phyloP scores from a whole-genome alignment of 1,284 basidiomycete genomes.

The Apiotrichum laibachii region DNA sequence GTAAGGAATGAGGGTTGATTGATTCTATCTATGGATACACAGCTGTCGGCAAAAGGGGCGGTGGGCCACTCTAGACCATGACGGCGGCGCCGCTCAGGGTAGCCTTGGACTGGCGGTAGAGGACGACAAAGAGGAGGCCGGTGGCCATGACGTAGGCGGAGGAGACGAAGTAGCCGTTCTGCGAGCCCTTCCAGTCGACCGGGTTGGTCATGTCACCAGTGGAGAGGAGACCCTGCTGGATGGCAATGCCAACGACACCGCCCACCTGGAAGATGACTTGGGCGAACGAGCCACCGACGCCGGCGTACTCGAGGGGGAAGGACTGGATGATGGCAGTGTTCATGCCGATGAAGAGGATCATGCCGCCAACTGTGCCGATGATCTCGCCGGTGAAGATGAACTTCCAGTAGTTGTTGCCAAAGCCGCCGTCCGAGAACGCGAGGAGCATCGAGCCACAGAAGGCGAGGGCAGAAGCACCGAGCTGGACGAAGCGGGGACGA shows the following conservation, averaged over 20 bases:
- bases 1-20: no score
- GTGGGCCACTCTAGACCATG: not conserved
- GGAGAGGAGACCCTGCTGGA: constrained; percentile 40
- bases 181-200: constrained; percentile 40
- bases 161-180: constrained; percentile 44
- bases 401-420: constrained; percentile 44
- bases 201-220: constrained; percentile 33
- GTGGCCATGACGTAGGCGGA: constrained; percentile 37
- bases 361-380: constrained; percentile 42
- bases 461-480: constrained; percentile 32
- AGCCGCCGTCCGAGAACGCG: constrained; percentile 41
- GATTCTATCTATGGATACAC: no score
- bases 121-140: constrained; percentile 37
- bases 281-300: constrained; percentile 41
- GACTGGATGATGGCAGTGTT: constrained; percentile 42
- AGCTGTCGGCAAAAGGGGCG: no score
- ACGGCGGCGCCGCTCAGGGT: not conserved
- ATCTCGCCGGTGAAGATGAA: constrained; percentile 46
- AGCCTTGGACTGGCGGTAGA: constrained; percentile 38
- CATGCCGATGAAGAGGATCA: constrained; percentile 47
- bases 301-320: constrained; percentile 41
- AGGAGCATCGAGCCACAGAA: constrained; percentile 45
- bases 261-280: constrained; percentile 49
- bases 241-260: constrained; percentile 46
- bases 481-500: constrained; percentile 41